Conservation (phyloP, 495 filamentous ascomycete species). For the Neurospora pannonica region DNA sequence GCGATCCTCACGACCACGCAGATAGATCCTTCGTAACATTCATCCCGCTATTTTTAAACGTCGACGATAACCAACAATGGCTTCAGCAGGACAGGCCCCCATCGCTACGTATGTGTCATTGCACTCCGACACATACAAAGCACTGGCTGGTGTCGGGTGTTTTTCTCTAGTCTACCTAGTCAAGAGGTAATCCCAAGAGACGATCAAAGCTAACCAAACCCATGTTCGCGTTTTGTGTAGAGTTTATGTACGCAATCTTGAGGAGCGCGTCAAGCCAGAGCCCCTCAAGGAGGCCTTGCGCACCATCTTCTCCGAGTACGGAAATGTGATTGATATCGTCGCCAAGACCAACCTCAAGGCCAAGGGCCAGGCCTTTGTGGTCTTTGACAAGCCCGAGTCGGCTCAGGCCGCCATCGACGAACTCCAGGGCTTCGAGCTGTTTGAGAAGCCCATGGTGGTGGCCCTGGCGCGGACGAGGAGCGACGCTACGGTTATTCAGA, state of each 20-base stretch:
- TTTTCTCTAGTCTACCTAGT: not conserved
- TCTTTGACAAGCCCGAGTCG: conserved; percentile 71
- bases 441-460: conserved; percentile 84
- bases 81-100: conserved; percentile 25
- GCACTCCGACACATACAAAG: conserved; percentile 50
- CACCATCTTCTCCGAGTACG: conserved; percentile 84
- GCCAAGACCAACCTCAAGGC: conserved; percentile 86
- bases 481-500: conserved; percentile 72
- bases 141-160: conserved; percentile 1
- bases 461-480: conserved; percentile 78
- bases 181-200: not conserved
- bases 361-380: conserved; percentile 94
- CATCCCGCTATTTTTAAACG: not conserved
- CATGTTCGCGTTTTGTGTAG: conserved; percentile 19
- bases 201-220: conserved; percentile 15
- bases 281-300: conserved; percentile 62
- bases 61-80: conserved; percentile 18
- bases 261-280: conserved; percentile 83
- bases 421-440: conserved; percentile 87
- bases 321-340: conserved; percentile 81
- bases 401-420: conserved; percentile 78
- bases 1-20: not conserved
- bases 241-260: conserved; percentile 78
- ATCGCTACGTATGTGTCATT: conserved; percentile 58
- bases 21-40: not conserved